Base-by-base conservation (phyloP, 306 rosid species). In the Dryas octopetala region DNA sequence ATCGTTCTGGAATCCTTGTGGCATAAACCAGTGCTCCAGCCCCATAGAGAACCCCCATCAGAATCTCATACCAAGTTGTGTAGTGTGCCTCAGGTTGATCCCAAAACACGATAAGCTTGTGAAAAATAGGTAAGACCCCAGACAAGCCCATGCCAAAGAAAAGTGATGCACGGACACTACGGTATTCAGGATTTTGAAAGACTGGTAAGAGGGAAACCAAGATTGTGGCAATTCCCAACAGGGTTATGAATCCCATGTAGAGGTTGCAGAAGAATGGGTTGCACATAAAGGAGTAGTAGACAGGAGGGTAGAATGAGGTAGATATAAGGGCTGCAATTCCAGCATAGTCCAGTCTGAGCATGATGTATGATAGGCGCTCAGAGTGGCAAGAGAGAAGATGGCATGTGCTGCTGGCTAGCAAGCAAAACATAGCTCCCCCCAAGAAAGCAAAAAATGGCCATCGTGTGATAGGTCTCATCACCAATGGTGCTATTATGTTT, bases 351-450 rank as follows among this genome's bases (percentile, higher is more conserved):
- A 95, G 92, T 83, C 99, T 86, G 44, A 92, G 93, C 97, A 92
- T 92, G 74, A 95, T 86, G 83, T 89, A 95, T 0, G 96, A 84
- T 64, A 89, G 28, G 6, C 96, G 96, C 83, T 89, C 84, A 1
- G 99, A 95, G 82, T 92, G 97, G 84, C 99, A 95, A 17, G 93
- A 92, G 79, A 95, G 83, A 44, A 95, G 99, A 80, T 95, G 99
- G 84, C 99, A 95, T 19, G 82, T 46, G 80, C 97, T 95, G 91
- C 99, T 95, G 15, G 93, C 83, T 26, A 95, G 90, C 88, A 95
- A 85, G 87, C 97, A 95, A 80, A 95, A 95, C 99, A 95, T 95
- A 73, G 97, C 96, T 44, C 99, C 99, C 4, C 97, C 97, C 76
- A 95, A 68, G 87, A 95, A 95, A 41, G 91, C 91, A 11, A 88